Conservation (phyloP, 2,329 filamentous ascomycete species). For the Neurospora crassa region DNA sequence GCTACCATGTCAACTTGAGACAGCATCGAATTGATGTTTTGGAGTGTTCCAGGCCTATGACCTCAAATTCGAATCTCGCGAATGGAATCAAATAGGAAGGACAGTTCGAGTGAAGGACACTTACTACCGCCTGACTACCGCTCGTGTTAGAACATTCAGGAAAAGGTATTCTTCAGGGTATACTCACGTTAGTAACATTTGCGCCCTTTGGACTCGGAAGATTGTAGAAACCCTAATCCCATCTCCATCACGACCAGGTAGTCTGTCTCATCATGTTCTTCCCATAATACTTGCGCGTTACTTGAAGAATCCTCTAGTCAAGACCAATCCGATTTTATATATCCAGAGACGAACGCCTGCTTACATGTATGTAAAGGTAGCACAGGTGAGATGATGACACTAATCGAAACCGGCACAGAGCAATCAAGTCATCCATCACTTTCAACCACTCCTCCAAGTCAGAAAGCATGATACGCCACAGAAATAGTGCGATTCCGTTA, state of each 20-base stretch:
- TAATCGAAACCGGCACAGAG: background rate
- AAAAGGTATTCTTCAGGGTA: no score
- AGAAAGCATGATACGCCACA: background rate
- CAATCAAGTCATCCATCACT: background rate
- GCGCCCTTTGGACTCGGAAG: no score
- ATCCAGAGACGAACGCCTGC: background rate
- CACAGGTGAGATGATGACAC: background rate
- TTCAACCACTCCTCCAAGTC: background rate
- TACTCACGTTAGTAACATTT: no score
- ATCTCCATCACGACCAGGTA: no score
- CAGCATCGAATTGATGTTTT: background rate
- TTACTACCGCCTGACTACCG: no score
- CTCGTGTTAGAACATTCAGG: no score
- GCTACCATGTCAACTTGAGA: background rate
- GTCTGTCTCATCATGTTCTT: no score
- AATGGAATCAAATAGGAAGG: background rate
- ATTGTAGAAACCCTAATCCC: no score
- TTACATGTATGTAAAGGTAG: background rate
- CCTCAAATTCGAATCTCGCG: background rate
- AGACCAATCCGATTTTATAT: background rate
- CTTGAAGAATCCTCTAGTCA: background rate
- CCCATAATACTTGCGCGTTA: no score
- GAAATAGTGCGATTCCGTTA: background rate
- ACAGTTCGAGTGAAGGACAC: background rate
- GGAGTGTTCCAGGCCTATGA: background rate